Conservation (phyloP, 1,284 basidiomycete genomes). For the Farysia itapuensis region DNA sequence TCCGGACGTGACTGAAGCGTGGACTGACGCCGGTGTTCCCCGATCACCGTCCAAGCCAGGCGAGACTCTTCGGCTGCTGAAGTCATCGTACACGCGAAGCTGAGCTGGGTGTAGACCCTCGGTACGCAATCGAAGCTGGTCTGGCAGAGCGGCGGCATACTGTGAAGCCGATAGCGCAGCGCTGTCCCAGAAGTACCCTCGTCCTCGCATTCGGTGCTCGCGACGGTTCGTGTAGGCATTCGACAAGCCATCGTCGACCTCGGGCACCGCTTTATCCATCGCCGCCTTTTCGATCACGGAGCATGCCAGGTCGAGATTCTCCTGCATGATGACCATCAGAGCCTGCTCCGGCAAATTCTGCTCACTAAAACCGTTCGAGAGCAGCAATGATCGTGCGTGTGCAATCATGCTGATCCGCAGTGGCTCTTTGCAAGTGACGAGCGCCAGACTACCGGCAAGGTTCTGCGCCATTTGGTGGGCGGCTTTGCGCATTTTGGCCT, state of each 20-base stretch:
- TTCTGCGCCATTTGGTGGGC: constrained; percentile 96
- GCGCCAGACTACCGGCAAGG: constrained; percentile 89
- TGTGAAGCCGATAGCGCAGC: constrained; percentile 63
- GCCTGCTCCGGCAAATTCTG: constrained; percentile 64
- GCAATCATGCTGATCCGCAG: constrained; percentile 87
- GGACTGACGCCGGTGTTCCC: constrained; percentile 31
- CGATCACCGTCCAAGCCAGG: constrained; percentile 28
- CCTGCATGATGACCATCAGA: constrained; percentile 79
- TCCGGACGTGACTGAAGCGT: constrained; percentile 30
- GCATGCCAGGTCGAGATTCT: constrained; percentile 93
- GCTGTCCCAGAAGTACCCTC: constrained; percentile 52
- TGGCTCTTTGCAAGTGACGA: constrained; percentile 98
- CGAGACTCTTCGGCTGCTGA: constrained; percentile 61
- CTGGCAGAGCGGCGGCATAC: constrained; percentile 80
- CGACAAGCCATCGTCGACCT: constrained; percentile 88
- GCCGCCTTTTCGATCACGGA: constrained; percentile 94
- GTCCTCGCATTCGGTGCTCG: constrained; percentile 78
- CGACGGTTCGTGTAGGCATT: constrained; percentile 75
- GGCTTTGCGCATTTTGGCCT: constrained; percentile 85
- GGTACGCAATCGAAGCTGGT: constrained; percentile 81
- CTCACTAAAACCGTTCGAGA: constrained; percentile 66
- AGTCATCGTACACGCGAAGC: constrained; percentile 91
- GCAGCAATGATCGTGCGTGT: constrained; percentile 72
- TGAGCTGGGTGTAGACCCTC: constrained; percentile 81
- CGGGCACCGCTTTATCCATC: constrained; percentile 92